Evolutionary conservation across 2,329 filamentous ascomycete genomes (phyloP), one percentile per base, ranked within the genome.

Genomic region (Phialophora chinensis): DNA sequence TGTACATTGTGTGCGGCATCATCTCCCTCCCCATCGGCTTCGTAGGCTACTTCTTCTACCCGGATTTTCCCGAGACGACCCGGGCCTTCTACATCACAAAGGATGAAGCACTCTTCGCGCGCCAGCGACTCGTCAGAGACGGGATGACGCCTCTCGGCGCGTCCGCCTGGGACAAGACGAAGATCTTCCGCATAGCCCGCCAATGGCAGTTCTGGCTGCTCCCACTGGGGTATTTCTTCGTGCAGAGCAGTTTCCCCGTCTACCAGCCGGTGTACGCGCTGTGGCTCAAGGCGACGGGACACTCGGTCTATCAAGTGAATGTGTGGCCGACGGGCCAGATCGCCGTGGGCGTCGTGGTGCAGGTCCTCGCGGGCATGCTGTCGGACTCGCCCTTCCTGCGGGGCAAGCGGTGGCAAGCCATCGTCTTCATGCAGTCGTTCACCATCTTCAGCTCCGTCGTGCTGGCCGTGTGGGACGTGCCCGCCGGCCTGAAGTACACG

Each of bases 131-230:
- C 38, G 65, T 70, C 31, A 71, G 68, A 55, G 80, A 82, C 52
- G 80, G 79, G 20, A 76, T 79, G 57, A 75, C 74, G 56, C 79
- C 79, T 2, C 67, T 72, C 1, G 77, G 77, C 1, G 78, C 78
- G 68, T 73, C 80, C 62, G 73, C 80, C 62, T 75, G 74, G 72
- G 70, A 66, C 23, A 23, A 29, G 27, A 69, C 72, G 35, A 76
- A 81, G 23, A 67, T 81, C 61, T 72, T 73, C 55, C 77, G 80
- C 62, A 78, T 82, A 62, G 77, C 79, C 62, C 68, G 68, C 1
- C 78, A 77, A 1, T 83, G 80, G 81, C 80, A 82, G 67, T 75
- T 82, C 20, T 82, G 81, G 67, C 74, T 77, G n/a, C 80, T 83
- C 54, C 76, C 77, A 0, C 68, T 78, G 0, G 79, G 73, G 10